phyloP scores from a whole-genome alignment of 768 basidiomycete genomes.

The Tephrocybe rancida region DNA sequence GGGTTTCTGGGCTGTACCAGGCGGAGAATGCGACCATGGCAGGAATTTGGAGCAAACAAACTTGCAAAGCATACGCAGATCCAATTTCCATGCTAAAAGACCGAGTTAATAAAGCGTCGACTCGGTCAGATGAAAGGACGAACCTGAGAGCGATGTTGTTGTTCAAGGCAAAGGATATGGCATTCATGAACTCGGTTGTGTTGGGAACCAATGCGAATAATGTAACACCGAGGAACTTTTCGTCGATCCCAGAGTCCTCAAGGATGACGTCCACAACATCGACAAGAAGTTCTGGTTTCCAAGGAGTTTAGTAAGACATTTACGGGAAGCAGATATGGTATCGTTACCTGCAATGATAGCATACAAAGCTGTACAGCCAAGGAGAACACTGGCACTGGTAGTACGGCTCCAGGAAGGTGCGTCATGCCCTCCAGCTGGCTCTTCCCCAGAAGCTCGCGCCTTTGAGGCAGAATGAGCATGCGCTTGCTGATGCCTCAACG shows the following conservation, averaged over 20 bases:
- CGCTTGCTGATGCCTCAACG: constrained; percentile 80
- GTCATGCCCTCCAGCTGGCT: constrained; percentile 82
- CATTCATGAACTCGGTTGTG: constrained; percentile 99
- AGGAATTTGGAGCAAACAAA: constrained; percentile 95
- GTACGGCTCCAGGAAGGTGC: constrained; percentile 95
- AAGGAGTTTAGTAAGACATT: not conserved
- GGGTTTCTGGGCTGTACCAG: constrained; percentile 84
- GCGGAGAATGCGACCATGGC: constrained; percentile 99
- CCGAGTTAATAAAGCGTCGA: not conserved
- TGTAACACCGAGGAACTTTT: constrained; percentile 96
- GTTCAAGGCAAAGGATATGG: constrained; percentile 95
- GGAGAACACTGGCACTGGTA: constrained; percentile 86
- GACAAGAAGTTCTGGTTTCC: constrained; percentile 78
- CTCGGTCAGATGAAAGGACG: not conserved
- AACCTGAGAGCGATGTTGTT: constrained; percentile 96
- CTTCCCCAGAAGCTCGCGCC: constrained; percentile 46
- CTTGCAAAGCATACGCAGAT: constrained; percentile 97
- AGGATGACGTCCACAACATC: constrained; percentile 95
- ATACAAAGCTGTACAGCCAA: constrained; percentile 90
- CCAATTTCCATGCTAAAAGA: constrained; percentile 93
- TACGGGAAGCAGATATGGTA: constrained; percentile 25
- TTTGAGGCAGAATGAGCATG: constrained; percentile 50
- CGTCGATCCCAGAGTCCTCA: constrained; percentile 88
- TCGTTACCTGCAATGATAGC: constrained; percentile 96
- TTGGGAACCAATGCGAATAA: constrained; percentile 98